Base-by-base conservation (phyloP, 495 filamentous ascomycete species). In the Haplographium delicatum region DNA sequence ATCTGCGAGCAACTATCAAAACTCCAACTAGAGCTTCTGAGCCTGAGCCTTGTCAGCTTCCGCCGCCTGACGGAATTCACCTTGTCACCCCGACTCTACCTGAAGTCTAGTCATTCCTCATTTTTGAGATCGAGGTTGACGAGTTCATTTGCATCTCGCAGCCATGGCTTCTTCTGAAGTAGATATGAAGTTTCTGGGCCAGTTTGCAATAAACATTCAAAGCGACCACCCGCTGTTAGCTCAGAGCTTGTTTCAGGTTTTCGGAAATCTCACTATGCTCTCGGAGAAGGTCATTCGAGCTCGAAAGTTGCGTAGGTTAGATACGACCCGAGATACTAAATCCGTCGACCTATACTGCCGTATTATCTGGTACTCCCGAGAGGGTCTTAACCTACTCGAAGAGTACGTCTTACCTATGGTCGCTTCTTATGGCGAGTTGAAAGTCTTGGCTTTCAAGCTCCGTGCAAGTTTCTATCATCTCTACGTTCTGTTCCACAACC, bases 381-480 rank as follows among this genome's bases (percentile, higher is more conserved):
- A 98, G 70, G 93, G 93, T 5, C 74, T 97, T 0, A 73, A 85
- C 8, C 83, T 97, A 53, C 70, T 95, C 11, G 88, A 96, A 66
- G 79, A 88, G 62, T 91, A 86, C 61, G 82, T 98, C 33, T 68
- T 96, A 4, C 91, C 90, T 1, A 80, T 87, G 74, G 81, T 90
- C 0, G 72, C 77, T 20, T 70, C 75, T 31, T 83, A 81, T 57
- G 66, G 81, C 58, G 91, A 87, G 65, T 78, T 90, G 18, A 89
- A 88, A 57, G 90, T 97, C 8, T 78, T 98, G 43, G 81, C 86
- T 6, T 86, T 86, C 68, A 98, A 97, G 68, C 78, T 98, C 18
- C 83, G 89, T 50, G 93, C 94, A 5, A 90, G 85, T 22, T 95
- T 96, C 60, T 91, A 93, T 59, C 93, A 98, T 69, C 88, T 98